phyloP scores from a whole-genome alignment of 768 basidiomycete species.

The Harrya chromipes region DNA sequence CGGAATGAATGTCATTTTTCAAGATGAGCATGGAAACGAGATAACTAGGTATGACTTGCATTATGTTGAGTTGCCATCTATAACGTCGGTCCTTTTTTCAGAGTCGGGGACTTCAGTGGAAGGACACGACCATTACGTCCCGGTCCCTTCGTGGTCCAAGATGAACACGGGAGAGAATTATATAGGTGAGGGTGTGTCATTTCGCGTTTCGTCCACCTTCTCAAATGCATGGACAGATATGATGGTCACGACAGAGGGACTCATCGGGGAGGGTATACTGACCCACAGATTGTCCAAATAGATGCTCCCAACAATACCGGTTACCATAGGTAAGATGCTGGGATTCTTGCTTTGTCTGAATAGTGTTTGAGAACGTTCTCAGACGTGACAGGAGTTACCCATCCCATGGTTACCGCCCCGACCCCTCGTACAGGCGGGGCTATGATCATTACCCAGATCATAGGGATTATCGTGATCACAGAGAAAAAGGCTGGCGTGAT shows the following conservation, averaged over 20 bases:
- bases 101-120: slow-evolving; percentile 51
- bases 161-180: slow-evolving; percentile 54
- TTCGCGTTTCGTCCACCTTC: neutral
- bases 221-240: slow-evolving; percentile 21
- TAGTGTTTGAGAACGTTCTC: slow-evolving; percentile 6
- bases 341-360: neutral
- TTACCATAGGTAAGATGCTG: slow-evolving; percentile 17
- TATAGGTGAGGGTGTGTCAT: slow-evolving; percentile 42
- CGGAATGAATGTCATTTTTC: slow-evolving; percentile 63
- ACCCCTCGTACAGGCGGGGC: slow-evolving; percentile 23
- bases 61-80: neutral
- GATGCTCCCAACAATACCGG: slow-evolving; percentile 18
- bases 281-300: slow-evolving; percentile 27
- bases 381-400: slow-evolving; percentile 27
- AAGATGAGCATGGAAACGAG: slow-evolving; percentile 62
- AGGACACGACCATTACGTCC: slow-evolving; percentile 26
- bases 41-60: slow-evolving; percentile 49
- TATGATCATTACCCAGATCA: slow-evolving; percentile 21
- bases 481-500: slow-evolving; percentile 18
- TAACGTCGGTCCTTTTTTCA: slow-evolving; percentile 19
- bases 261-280: slow-evolving; percentile 21
- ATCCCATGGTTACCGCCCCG: slow-evolving; percentile 20
- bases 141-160: slow-evolving; percentile 55
- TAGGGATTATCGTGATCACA: slow-evolving; percentile 22
- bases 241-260: slow-evolving; percentile 23